A percentile compares a stretch with the other conserved stretches of the same genome.
Evolutionary conservation across 75 land plant species (phyloP).

Genomic region (Pinus taeda): DNA sequence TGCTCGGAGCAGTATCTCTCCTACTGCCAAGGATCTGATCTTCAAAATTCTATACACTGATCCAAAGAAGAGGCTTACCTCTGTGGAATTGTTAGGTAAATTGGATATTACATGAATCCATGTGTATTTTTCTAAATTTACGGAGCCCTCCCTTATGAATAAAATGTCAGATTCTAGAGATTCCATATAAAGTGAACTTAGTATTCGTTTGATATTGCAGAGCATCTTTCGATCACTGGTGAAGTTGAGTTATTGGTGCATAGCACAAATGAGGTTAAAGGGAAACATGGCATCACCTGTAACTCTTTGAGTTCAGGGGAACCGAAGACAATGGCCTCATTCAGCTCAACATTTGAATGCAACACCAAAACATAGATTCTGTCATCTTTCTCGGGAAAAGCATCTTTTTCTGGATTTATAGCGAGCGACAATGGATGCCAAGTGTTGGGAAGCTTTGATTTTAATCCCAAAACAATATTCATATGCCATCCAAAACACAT

Average conservation of each 20-base stretch:
- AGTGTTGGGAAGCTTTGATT: slow-evolving; percentile 38
- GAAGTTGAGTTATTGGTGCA: neutral
- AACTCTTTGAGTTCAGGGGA: neutral
- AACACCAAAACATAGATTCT: slow-evolving; percentile 15
- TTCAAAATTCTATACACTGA: slow-evolving; percentile 54
- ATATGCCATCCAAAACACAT: slow-evolving; percentile 19
- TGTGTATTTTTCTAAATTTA: neutral
- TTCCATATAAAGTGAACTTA: neutral
- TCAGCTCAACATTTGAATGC: slow-evolving; percentile 10
- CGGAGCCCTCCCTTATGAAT: too few species aligned
- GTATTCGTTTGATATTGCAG: slow-evolving; percentile 20
- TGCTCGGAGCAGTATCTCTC: slow-evolving; percentile 55
- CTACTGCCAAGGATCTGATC: slow-evolving; percentile 56
- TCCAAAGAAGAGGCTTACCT: slow-evolving; percentile 44
- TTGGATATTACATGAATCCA: neutral
- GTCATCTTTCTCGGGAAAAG: slow-evolving; percentile 37
- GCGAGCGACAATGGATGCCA: slow-evolving; percentile 11
- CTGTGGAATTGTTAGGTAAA: slow-evolving; percentile 61
- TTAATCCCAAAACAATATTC: slow-evolving; percentile 22
- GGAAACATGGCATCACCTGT: neutral
- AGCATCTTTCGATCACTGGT: slow-evolving; percentile 43
- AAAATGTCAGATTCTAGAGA: neutral
- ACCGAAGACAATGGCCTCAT: slow-evolving; percentile 4
- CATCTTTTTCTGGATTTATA: slow-evolving; percentile 52
- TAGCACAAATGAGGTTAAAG: neutral